These are phyloP conservation scores for Aspergillus bridgeri DNA, from an alignment of 495 filamentous ascomycete species.

Conservation along the genomic window DNA sequence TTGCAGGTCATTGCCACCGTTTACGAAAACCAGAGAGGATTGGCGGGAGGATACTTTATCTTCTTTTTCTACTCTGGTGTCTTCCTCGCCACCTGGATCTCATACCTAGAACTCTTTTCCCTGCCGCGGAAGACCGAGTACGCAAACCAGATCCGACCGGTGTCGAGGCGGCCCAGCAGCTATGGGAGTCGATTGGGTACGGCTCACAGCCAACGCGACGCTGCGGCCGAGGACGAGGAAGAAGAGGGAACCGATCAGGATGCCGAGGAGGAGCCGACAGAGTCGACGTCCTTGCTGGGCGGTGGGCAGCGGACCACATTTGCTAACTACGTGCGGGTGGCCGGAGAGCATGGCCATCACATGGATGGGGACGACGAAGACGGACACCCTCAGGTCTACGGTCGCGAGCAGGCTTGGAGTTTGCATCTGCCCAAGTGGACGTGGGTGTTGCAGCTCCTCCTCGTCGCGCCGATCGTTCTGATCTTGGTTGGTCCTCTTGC, in stretches of 20 bases:
- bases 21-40: constrained; percentile 62
- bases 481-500: constrained; percentile 70
- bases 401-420: constrained; percentile 85
- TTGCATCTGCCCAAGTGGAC: constrained; percentile 71
- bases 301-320: constrained; percentile 64
- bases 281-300: constrained; percentile 76
- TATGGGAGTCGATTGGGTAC: constrained; percentile 39
- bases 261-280: constrained; percentile 59
- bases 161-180: constrained; percentile 41
- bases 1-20: constrained; percentile 71
- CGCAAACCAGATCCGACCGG: constrained; percentile 31
- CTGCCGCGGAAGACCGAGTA: constrained; percentile 69
- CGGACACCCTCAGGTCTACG: constrained; percentile 54
- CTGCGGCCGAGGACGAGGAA: constrained; percentile 44
- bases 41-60: constrained; percentile 79
- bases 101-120: constrained; percentile 74
- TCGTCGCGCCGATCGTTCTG: constrained; percentile 72
- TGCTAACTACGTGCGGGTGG: constrained; percentile 58
- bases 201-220: constrained; percentile 36
- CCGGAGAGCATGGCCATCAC: constrained; percentile 28
- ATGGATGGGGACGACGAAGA: constrained; percentile 33
- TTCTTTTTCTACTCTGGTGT: constrained; percentile 73
- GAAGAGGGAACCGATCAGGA: constrained; percentile 23
- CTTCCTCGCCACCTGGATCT: constrained; percentile 70
- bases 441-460: constrained; percentile 82